Base-by-base conservation (phyloP, 1,284 basidiomycete genomes). In the Trichosporon coremiiforme region DNA sequence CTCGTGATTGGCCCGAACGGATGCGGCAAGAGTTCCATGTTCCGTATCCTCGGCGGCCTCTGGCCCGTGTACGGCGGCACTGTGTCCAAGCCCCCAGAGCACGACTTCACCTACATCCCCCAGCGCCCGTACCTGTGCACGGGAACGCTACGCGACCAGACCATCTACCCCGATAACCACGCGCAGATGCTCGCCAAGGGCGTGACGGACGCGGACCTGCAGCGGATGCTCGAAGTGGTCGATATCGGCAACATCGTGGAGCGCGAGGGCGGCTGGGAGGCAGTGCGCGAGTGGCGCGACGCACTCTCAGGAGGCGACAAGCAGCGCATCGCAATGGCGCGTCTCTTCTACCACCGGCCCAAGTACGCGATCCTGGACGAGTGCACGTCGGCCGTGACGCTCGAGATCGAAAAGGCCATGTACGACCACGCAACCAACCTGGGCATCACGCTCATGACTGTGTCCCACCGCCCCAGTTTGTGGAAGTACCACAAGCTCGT, bases 331-430 rank as follows among this genome's bases (percentile, higher is more conserved):
- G 96, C 96, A 0, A 98, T 97, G 94, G 95, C 95, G 6, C 86
- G 96, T 72, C 83, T 99, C 74, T 99, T 98, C 84, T 99, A 98
- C 84, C 96, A 99, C 82, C 87, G 88, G 74, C 96, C 96, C 20
- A 95, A 94, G 92, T 98, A 96, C 77, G 96, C 95, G 4, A 95
- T 99, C 68, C 86, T 98, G 57, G 96, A 98, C 79, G 96, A 99
- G 82, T 96, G 95, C 73, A 98, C 96, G 1, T 93, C 91, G 12
- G 90, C 96, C 0, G 95, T 99, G 12, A 95, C 95, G 5, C 88
- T 92, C 17, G 94, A 96, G 70, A 90, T 97, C 80, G 96, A 98
- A 83, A 93, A 91, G 68, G 85, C 89, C 84, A 97, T 98, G 94
- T 99, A 98, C 89, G 93, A 95, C 79, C 89, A 94, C 78, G 96